These are phyloP conservation scores for Trypanosoma lewisi DNA, from an alignment of 208 protist genomes.

Conservation along the genomic window DNA sequence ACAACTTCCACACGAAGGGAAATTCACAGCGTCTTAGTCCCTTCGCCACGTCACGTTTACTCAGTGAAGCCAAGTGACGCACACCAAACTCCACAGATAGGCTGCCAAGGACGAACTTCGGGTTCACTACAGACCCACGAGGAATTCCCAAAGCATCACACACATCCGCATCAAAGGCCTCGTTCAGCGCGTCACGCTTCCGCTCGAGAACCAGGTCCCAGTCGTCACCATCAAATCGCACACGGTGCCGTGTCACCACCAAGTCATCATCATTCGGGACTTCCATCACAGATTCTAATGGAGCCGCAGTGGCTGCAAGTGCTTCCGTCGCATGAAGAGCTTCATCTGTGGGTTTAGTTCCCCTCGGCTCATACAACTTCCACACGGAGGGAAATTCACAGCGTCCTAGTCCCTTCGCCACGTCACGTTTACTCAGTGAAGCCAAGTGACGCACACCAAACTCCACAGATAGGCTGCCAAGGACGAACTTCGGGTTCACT, in stretches of 20 bases:
- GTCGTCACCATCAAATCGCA: conserved; percentile 38
- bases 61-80: conserved; percentile 18
- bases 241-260: conserved; percentile 38
- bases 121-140: conserved; percentile 14
- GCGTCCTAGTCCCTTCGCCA: conserved; percentile 1
- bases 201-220: conserved; percentile 33
- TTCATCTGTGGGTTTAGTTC: too few relatives aligned
- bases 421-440: conserved; percentile 17
- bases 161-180: conserved; percentile 36
- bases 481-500: conserved; percentile 18
- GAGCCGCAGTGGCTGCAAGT: not conserved
- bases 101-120: conserved; percentile 27
- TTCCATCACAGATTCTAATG: too few relatives aligned
- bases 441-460: conserved; percentile 31
- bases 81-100: conserved; percentile 27
- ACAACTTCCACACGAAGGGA: conserved; percentile 31
- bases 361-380: conserved; percentile 7
- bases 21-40: conserved; percentile 23
- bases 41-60: conserved; percentile 20
- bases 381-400: conserved; percentile 37
- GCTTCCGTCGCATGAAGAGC: not conserved
- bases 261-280: not conserved
- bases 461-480: conserved; percentile 25
- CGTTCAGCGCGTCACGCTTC: conserved; percentile 23
- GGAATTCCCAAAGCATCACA: conserved; percentile 27